Conservation (phyloP, 371 early-diverging fungal species). For the Mortierella polycephala region DNA sequence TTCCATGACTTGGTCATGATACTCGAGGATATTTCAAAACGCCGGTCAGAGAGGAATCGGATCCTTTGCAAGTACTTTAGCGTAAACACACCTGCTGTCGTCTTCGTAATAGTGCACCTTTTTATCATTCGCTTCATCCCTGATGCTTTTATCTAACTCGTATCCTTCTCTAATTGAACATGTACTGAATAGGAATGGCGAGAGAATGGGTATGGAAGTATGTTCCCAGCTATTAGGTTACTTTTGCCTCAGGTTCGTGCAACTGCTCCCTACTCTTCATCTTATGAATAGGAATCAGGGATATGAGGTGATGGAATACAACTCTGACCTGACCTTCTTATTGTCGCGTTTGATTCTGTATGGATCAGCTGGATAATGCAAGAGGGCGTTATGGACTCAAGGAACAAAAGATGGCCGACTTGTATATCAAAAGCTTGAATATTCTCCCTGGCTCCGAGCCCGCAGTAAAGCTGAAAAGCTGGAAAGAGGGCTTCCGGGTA, state of each 20-base stretch:
- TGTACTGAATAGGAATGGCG: constrained; percentile 58
- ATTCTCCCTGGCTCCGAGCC: constrained; percentile 62
- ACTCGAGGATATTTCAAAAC: constrained; percentile 41
- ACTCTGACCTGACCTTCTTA: neutral
- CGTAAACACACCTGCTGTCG: neutral
- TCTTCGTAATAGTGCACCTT: neutral
- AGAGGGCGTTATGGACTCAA: constrained; percentile 72
- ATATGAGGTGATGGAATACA: too few relatives aligned
- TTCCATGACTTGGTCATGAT: constrained; percentile 51
- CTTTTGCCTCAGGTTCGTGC: constrained; percentile 70
- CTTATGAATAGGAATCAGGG: neutral
- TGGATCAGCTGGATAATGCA: constrained; percentile 68
- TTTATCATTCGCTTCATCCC: neutral
- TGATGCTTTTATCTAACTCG: neutral
- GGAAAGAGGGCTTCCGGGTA: constrained; percentile 62
- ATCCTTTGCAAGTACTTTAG: constrained; percentile 27
- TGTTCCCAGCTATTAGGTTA: constrained; percentile 73
- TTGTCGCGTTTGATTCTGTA: neutral
- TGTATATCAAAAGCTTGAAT: constrained; percentile 70
- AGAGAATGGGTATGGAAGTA: constrained; percentile 56
- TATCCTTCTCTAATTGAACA: too few relatives aligned
- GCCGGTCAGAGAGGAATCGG: constrained; percentile 20
- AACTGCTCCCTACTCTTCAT: neutral
- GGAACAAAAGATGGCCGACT: constrained; percentile 71
- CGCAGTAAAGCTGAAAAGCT: constrained; percentile 67